phyloP scores from a whole-genome alignment of 2,329 filamentous ascomycete species.

The Colletotrichum musicola region DNA sequence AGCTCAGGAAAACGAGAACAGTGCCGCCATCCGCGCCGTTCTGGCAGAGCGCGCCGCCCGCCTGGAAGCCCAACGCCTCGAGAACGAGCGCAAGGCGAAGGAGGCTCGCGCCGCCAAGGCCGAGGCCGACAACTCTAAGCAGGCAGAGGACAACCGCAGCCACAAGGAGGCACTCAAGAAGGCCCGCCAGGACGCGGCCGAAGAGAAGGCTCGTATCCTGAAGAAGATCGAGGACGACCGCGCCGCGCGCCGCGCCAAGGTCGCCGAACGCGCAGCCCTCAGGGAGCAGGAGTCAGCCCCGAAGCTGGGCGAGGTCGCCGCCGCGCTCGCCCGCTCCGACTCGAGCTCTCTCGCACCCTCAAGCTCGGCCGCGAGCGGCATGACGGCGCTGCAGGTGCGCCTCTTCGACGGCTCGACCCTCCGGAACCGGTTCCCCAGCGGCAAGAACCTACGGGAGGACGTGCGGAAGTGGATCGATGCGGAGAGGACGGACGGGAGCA shows the following conservation, averaged over 20 bases:
- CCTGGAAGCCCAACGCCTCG: constrained; percentile 56
- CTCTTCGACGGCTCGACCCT: constrained; percentile 88
- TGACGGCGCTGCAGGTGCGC: constrained; percentile 77
- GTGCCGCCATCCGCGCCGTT: constrained; percentile 49
- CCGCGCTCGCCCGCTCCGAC: constrained; percentile 48
- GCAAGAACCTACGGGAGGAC: constrained; percentile 71
- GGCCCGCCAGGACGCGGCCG: constrained; percentile 73
- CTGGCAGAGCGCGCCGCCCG: constrained; percentile 65
- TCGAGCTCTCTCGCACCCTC: constrained; percentile 49
- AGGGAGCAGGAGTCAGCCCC: constrained; percentile 43
- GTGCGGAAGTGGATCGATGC: constrained; percentile 84
- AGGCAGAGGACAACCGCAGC: constrained; percentile 53
- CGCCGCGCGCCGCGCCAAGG: constrained; percentile 71
- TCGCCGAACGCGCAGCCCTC: constrained; percentile 62
- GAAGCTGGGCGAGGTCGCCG: constrained; percentile 46
- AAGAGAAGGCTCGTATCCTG: constrained; percentile 79
- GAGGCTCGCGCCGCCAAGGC: constrained; percentile 64
- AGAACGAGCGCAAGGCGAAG: constrained; percentile 61
- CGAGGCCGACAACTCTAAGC: constrained; percentile 47
- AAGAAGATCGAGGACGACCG: constrained; percentile 84
- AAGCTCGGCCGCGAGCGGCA: constrained; percentile 42
- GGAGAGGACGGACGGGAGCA: constrained; percentile 63
- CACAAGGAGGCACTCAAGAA: constrained; percentile 70
- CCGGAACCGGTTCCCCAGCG: constrained; percentile 74
- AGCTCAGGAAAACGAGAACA: constrained; percentile 39